Conservation (phyloP, 2,329 filamentous ascomycete genomes). For the Cladosporium oxysporum region DNA sequence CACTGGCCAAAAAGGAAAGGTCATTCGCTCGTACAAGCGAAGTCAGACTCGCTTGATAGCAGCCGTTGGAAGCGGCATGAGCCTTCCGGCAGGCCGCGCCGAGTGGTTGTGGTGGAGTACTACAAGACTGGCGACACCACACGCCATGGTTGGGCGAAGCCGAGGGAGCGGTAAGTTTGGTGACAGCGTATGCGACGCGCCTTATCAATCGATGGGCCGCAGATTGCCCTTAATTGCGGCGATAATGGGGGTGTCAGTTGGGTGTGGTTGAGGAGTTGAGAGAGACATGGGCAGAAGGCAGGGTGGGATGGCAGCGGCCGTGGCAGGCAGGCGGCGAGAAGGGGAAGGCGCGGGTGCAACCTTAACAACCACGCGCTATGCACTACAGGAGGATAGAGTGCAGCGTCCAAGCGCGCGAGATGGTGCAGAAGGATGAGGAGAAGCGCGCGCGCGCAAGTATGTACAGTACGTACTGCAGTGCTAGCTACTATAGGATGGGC, state of each 20-base stretch:
- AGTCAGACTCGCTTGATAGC: conserved; percentile 2
- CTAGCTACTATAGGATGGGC: too few relatives aligned
- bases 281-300: neutral
- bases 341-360: neutral
- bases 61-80: neutral
- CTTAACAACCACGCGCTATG: neutral
- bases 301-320: neutral
- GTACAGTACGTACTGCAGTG: too few relatives aligned
- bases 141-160: neutral
- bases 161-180: conserved; percentile 8
- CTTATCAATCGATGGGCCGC: neutral
- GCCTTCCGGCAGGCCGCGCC: neutral
- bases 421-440: neutral
- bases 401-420: neutral
- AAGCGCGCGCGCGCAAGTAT: neutral
- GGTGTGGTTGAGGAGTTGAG: neutral
- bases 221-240: neutral
- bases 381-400: too few relatives aligned
- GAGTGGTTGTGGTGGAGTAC: neutral
- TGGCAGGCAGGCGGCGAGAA: neutral
- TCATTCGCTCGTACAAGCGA: neutral
- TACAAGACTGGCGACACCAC: neutral
- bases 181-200: conserved; percentile 1
- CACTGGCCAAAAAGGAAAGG: neutral
- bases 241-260: neutral